Evolutionary conservation across 306 rosid genomes (phyloP).

Genomic region (Trifolium fragiferum): DNA sequence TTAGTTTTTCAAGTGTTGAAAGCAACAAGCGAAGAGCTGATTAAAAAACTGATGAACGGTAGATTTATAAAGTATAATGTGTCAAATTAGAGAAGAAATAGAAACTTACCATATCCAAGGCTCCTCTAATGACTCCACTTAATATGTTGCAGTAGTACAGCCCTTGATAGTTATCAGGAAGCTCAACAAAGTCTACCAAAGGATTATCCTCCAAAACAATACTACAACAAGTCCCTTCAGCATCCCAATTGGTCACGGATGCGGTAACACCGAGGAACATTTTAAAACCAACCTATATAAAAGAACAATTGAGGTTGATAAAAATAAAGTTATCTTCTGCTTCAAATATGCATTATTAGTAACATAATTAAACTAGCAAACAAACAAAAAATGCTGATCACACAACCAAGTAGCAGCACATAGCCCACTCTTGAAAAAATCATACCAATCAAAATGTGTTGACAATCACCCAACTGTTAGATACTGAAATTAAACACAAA

Average conservation of each 20-base stretch:
- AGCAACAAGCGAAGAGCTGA: neutral
- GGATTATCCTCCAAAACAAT: slow-evolving; percentile 97
- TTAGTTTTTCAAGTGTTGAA: slow-evolving; percentile 27
- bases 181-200: slow-evolving; percentile 96
- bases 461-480: slow-evolving; percentile 24
- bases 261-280: slow-evolving; percentile 97
- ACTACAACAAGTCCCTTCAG: slow-evolving; percentile 93
- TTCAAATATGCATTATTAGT: slow-evolving; percentile 16
- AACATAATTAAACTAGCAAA: slow-evolving; percentile 25
- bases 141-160: slow-evolving; percentile 91
- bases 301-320: slow-evolving; percentile 36
- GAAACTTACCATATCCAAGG: slow-evolving; percentile 90
- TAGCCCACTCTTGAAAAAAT: neutral
- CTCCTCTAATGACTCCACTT: slow-evolving; percentile 96
- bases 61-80: neutral
- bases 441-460: slow-evolving; percentile 28
- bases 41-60: neutral
- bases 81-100: slow-evolving; percentile 21
- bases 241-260: slow-evolving; percentile 92
- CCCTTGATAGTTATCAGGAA: slow-evolving; percentile 95
- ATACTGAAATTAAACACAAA: slow-evolving; percentile 25
- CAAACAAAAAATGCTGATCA: slow-evolving; percentile 21
- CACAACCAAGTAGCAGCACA: slow-evolving; percentile 27
- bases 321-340: neutral
- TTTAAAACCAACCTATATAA: slow-evolving; percentile 82